A percentile compares a stretch with the other conserved stretches of the same genome.
Conservation (phyloP, 768 basidiomycete genomes). For the Phylloporus sp. region DNA sequence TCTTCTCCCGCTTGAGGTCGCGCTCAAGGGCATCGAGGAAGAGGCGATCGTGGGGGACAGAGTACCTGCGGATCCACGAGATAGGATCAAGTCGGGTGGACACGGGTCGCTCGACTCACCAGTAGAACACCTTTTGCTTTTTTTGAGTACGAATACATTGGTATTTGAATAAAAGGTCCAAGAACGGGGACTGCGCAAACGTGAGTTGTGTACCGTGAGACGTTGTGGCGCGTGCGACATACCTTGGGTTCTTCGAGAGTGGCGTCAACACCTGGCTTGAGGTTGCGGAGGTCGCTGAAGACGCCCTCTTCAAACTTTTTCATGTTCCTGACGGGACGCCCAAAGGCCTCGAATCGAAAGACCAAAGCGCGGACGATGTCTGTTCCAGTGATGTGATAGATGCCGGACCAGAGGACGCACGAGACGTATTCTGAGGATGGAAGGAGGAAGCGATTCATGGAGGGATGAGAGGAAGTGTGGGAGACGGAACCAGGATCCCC, state of each 20-base stretch:
- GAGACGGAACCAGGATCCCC: constrained; percentile 24
- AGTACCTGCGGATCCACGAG: constrained; percentile 58
- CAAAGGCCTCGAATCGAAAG: constrained; percentile 93
- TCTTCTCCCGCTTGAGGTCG: constrained; percentile 93
- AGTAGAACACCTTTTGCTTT: constrained; percentile 99
- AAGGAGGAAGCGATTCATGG: constrained; percentile 80
- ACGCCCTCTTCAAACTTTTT: constrained; percentile 99
- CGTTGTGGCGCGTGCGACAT: constrained; percentile 21
- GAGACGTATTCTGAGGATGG: constrained; percentile 85
- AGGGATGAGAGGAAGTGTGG: constrained; percentile 61
- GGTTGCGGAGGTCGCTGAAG: constrained; percentile 86
- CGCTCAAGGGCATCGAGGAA: constrained; percentile 96
- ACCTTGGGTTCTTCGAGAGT: constrained; percentile 96
- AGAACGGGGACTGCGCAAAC: constrained; percentile 69
- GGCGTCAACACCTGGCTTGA: constrained; percentile 91
- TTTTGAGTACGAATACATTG: constrained; percentile 97
- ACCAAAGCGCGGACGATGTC: constrained; percentile 93
- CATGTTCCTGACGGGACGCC: constrained; percentile 84
- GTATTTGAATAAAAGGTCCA: constrained; percentile 92
- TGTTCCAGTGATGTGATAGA: constrained; percentile 93
- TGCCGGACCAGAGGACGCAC: constrained; percentile 87
- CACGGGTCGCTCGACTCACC: constrained; percentile 45
- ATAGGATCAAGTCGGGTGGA: neutral
- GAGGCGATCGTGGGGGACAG: constrained; percentile 93
- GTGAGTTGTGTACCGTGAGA: neutral